Evolutionary conservation across 2,329 filamentous ascomycete genomes (phyloP).

Genomic region (Triangularia setosa): DNA sequence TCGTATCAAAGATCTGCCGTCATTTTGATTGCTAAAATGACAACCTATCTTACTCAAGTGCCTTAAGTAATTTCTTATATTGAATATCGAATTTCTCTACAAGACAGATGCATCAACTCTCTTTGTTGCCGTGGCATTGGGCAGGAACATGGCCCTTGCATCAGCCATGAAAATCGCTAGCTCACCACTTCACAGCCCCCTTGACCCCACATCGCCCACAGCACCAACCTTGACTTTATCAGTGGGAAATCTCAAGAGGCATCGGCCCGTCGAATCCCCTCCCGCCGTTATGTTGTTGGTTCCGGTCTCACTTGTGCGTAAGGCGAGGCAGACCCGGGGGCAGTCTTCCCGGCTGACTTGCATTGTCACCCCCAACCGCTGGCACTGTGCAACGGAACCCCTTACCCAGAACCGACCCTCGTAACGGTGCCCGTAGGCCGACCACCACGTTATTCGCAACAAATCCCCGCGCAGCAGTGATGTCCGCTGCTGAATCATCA

Average conservation of each 20-base stretch:
- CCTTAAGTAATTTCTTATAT: neutral
- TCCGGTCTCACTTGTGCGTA: neutral
- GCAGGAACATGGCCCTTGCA: neutral
- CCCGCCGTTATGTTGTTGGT: neutral
- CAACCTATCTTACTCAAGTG: neutral
- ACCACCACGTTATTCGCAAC: neutral
- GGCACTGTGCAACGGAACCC: neutral
- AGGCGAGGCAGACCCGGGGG: neutral
- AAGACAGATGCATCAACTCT: neutral
- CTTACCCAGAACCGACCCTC: neutral
- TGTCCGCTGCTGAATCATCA: neutral
- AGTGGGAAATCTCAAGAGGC: neutral
- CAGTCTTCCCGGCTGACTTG: neutral
- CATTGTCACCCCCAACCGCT: neutral
- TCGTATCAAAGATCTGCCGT: neutral
- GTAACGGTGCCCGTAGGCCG: neutral
- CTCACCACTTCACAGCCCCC: neutral
- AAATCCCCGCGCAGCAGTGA: neutral
- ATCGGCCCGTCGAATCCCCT: neutral
- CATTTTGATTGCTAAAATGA: neutral
- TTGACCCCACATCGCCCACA: neutral
- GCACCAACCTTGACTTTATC: neutral
- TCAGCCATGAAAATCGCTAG: neutral
- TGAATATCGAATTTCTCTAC: neutral
- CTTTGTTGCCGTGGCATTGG: neutral